Conservation (phyloP, 805 yeast species). For the Candida cerambycidarum region DNA sequence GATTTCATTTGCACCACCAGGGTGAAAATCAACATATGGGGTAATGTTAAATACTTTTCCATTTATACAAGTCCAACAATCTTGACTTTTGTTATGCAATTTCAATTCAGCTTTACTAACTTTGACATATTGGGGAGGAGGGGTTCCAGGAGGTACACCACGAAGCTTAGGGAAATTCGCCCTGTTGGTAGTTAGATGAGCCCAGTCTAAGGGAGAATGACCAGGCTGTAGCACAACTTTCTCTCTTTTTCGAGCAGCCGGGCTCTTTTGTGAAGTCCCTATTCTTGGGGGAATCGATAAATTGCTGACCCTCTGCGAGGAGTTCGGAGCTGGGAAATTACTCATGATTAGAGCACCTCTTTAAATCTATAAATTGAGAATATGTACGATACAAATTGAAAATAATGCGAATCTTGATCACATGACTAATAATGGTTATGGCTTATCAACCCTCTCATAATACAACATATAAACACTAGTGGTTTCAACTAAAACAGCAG, state of each 20-base stretch:
- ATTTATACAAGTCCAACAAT: constrained; percentile 83
- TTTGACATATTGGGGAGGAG: constrained; percentile 50
- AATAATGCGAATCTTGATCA: constrained; percentile 1
- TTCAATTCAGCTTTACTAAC: constrained; percentile 58
- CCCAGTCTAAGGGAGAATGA: constrained; percentile 89
- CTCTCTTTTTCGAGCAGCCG: constrained; percentile 12
- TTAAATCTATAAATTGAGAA: constrained; percentile 6
- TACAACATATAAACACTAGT: constrained; percentile 83
- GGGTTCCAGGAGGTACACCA: constrained; percentile 50
- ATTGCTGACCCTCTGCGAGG: constrained; percentile 32
- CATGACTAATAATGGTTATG: not conserved
- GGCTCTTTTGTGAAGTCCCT: not conserved
- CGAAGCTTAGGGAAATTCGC: constrained; percentile 49
- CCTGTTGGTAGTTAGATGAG: constrained; percentile 46
- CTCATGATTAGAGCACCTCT: constrained; percentile 6
- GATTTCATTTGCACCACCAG: constrained; percentile 84
- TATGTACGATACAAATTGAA: not conserved
- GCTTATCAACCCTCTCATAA: constrained; percentile 58
- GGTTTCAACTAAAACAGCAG: constrained; percentile 64
- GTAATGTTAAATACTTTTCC: constrained; percentile 87
- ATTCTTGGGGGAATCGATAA: not conserved
- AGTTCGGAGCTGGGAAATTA: constrained; percentile 33
- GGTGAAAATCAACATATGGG: constrained; percentile 80
- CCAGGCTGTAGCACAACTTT: constrained; percentile 75
- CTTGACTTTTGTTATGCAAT: constrained; percentile 57